These are phyloP conservation scores for Botrytis galanthina DNA, from an alignment of 2,329 filamentous ascomycete species.

Conservation along the genomic window DNA sequence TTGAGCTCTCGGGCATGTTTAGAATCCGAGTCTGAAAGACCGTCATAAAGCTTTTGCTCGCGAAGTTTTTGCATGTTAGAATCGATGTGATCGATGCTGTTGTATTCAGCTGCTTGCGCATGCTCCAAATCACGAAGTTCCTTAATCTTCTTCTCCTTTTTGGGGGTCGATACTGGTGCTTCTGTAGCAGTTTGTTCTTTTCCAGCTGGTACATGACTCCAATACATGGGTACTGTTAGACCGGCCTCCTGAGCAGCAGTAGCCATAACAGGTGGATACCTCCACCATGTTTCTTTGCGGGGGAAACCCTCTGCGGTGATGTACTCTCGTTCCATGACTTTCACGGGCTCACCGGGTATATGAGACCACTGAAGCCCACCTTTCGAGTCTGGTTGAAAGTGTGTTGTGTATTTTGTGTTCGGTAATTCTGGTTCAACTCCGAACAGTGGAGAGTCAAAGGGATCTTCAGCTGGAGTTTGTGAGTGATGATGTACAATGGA, in stretches of 20 bases:
- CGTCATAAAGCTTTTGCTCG: background rate
- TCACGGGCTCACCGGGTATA: slow-evolving; percentile 26
- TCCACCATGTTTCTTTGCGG: slow-evolving; percentile 34
- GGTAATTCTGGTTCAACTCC: background rate
- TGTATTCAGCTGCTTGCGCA: slow-evolving; percentile 10
- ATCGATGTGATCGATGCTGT: background rate
- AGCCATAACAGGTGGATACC: slow-evolving; percentile 33
- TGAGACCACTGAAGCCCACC: slow-evolving; percentile 6
- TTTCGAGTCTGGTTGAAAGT: background rate
- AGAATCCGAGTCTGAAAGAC: background rate
- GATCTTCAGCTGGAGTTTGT: slow-evolving; percentile 1
- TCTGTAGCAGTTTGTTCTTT: background rate
- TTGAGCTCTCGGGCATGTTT: slow-evolving; percentile 2
- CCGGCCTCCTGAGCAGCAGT: slow-evolving; percentile 21
- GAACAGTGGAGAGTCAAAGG: slow-evolving; percentile 4
- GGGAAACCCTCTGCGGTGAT: slow-evolving; percentile 30
- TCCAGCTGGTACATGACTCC: slow-evolving; percentile 8
- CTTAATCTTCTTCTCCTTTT: slow-evolving; percentile 1
- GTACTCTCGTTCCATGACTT: slow-evolving; percentile 31
- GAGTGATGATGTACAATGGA: slow-evolving; percentile 14
- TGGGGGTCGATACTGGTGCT: background rate
- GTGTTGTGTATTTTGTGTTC: background rate
- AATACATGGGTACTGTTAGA: slow-evolving; percentile 25
- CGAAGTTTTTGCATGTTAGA: slow-evolving; percentile 3
- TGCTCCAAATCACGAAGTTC: slow-evolving; percentile 10